These are phyloP conservation scores for Hypoxylon lenormandii DNA, from an alignment of 495 filamentous ascomycete genomes.

Conservation along the genomic window DNA sequence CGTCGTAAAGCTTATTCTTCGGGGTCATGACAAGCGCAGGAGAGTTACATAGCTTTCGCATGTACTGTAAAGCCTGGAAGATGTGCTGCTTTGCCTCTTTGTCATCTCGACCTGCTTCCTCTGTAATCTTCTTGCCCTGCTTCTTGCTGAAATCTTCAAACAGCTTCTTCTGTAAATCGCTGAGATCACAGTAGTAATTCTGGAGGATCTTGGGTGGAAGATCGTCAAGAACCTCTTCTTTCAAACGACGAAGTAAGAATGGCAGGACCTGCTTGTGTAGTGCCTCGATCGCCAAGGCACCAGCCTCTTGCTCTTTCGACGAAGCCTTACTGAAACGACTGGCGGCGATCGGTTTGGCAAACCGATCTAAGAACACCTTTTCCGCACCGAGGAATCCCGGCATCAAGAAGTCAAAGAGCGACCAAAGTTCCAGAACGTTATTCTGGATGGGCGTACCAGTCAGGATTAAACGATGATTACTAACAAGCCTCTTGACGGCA, in stretches of 20 bases:
- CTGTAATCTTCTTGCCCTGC: constrained; percentile 82
- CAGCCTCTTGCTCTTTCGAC: constrained; percentile 97
- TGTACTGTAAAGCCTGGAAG: constrained; percentile 98
- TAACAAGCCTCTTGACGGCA: constrained; percentile 86
- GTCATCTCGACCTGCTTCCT: constrained; percentile 80
- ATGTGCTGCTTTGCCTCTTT: constrained; percentile 97
- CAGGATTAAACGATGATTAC: constrained; percentile 94
- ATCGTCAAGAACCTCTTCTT: constrained; percentile 97
- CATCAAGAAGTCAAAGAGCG: constrained; percentile 98
- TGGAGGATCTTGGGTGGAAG: constrained; percentile 98
- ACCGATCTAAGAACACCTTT: constrained; percentile 96
- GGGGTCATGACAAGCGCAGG: constrained; percentile 95
- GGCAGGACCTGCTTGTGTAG: constrained; percentile 97
- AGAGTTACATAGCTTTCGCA: constrained; percentile 98
- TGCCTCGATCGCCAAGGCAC: constrained; percentile 94
- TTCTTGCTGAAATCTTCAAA: constrained; percentile 97
- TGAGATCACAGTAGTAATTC: constrained; percentile 99
- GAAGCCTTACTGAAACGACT: constrained; percentile 95
- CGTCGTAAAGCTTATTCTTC: constrained; percentile 87
- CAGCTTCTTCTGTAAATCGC: constrained; percentile 90
- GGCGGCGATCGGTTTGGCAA: constrained; percentile 95
- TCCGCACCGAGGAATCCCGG: constrained; percentile 98
- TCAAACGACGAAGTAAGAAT: constrained; percentile 94
- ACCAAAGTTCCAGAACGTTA: constrained; percentile 98
- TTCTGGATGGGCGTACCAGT: constrained; percentile 99